These are phyloP conservation scores for Ceriops zippeliana DNA, from an alignment of 345 rosid genomes.

Conservation along the genomic window DNA sequence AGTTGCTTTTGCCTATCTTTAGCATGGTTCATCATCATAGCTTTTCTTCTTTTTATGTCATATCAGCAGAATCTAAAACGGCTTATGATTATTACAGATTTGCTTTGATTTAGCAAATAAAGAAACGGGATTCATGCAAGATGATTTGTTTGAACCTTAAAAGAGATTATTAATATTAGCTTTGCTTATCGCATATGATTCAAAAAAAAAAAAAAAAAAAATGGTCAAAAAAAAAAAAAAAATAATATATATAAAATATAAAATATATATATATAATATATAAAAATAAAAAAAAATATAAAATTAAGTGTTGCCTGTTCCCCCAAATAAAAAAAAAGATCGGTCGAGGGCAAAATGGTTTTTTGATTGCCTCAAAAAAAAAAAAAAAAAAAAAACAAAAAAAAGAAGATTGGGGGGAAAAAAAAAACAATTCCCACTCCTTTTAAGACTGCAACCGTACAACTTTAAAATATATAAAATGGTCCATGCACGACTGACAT, in stretches of 20 bases:
- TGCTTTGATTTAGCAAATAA: neutral
- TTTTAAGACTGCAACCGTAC: slow-evolving; percentile 13
- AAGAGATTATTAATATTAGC: neutral
- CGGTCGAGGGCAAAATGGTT: neutral
- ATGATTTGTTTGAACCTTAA: neutral
- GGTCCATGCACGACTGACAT: slow-evolving; percentile 20
- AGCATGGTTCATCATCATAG: neutral
- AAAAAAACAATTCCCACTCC: neutral
- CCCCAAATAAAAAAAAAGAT: no score
- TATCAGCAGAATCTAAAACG: neutral
- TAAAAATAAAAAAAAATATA: no score
- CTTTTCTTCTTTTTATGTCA: neutral
- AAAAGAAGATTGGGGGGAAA: no score
- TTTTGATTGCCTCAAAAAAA: neutral
- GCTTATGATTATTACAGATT: neutral
- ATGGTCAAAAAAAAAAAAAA: no score
- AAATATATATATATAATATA: no score
- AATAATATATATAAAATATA: no score
- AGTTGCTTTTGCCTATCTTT: neutral
- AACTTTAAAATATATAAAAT: neutral
- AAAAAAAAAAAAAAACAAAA: no score
- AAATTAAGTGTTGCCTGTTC: no score
- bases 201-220: no score
- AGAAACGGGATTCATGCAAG: neutral
- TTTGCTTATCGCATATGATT: neutral